These are phyloP conservation scores for Acer negundo DNA, from an alignment of 345 rosid species.

Conservation along the genomic window DNA sequence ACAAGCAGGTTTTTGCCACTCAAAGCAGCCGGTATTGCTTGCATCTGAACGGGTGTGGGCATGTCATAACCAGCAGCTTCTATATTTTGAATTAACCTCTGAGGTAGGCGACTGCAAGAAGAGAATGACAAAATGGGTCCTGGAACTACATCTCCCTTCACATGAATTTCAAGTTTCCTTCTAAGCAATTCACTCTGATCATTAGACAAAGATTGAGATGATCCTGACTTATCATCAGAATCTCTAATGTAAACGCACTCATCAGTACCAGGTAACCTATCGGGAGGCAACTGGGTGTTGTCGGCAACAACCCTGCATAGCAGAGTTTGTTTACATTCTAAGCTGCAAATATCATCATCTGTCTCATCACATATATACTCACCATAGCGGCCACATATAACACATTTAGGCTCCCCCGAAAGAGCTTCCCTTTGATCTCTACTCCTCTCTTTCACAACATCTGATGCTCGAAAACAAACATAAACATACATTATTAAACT, in stretches of 20 bases:
- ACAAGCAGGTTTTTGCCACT: slow-evolving; percentile 67
- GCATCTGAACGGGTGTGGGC: slow-evolving; percentile 93
- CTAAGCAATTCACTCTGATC: slow-evolving; percentile 57
- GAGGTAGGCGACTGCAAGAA: slow-evolving; percentile 54
- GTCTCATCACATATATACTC: slow-evolving; percentile 89
- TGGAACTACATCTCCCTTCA: slow-evolving; percentile 55
- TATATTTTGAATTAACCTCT: slow-evolving; percentile 65
- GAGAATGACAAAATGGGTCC: slow-evolving; percentile 66
- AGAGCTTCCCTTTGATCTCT: slow-evolving; percentile 75
- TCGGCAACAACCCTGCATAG: slow-evolving; percentile 34
- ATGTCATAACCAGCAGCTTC: slow-evolving; percentile 70
- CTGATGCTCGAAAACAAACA: slow-evolving; percentile 12
- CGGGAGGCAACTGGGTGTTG: slow-evolving; percentile 24
- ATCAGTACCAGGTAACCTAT: slow-evolving; percentile 57
- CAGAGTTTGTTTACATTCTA: slow-evolving; percentile 73
- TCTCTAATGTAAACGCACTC: slow-evolving; percentile 81
- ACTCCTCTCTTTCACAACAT: slow-evolving; percentile 51
- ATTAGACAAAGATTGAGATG: slow-evolving; percentile 26
- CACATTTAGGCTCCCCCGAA: slow-evolving; percentile 72
- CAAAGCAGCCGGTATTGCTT: slow-evolving; percentile 82
- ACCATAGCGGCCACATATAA: slow-evolving; percentile 78
- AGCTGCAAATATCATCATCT: slow-evolving; percentile 84
- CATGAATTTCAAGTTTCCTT: slow-evolving; percentile 69
- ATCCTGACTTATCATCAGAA: slow-evolving; percentile 27
- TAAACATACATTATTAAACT: neutral